Evolutionary conservation across 441 rosid species (phyloP).

Genomic region (Erodium chrysanthum): DNA sequence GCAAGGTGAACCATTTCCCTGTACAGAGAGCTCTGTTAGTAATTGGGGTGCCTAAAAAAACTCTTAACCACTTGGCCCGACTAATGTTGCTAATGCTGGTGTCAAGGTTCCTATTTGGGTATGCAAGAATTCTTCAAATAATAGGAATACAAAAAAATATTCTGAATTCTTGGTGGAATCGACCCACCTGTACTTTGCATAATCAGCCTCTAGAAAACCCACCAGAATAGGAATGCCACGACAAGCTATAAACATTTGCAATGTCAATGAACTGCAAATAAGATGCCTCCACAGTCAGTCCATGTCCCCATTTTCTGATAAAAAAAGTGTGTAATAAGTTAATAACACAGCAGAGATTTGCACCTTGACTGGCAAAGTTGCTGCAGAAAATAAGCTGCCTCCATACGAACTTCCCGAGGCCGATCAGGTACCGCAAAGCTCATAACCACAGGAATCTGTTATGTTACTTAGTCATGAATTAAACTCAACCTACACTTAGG

Average conservation of each 20-base stretch:
- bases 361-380: conserved; percentile 98
- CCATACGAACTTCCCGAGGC: conserved; percentile 83
- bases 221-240: conserved; percentile 89
- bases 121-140: neutral
- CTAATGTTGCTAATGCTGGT: too few relatives aligned
- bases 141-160: neutral
- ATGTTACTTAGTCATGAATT: too few relatives aligned
- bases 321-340: too few relatives aligned
- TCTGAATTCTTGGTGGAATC: neutral
- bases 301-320: conserved; percentile 16
- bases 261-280: conserved; percentile 64
- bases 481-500: too few relatives aligned
- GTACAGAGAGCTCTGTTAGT: conserved; percentile 32
- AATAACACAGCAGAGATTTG: too few relatives aligned
- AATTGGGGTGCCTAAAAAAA: too few relatives aligned
- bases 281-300: conserved; percentile 24
- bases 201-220: conserved; percentile 92
- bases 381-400: conserved; percentile 87
- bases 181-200: conserved; percentile 78
- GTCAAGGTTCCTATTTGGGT: neutral
- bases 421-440: conserved; percentile 66
- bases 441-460: conserved; percentile 82
- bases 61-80: too few relatives aligned
- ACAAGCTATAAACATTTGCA: conserved; percentile 98
- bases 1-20: conserved; percentile 99